phyloP scores from a whole-genome alignment of 1,284 basidiomycete genomes.

The Psilocybe mexicana region DNA sequence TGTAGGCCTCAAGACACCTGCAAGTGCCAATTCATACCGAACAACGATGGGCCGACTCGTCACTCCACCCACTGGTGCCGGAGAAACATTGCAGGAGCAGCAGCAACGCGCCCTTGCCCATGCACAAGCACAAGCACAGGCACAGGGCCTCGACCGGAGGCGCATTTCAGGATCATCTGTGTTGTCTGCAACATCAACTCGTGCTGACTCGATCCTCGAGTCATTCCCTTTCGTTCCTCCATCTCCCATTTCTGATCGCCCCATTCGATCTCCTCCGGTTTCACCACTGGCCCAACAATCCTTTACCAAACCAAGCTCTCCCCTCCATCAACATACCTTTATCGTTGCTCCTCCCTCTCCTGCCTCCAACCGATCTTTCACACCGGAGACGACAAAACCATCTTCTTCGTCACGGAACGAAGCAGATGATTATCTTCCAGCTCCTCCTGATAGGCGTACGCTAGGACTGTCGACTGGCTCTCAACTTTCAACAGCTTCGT shows the following conservation, averaged over 20 bases:
- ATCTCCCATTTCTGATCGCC: constrained; percentile 76
- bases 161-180: constrained; percentile 64
- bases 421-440: constrained; percentile 33
- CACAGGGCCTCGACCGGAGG: constrained; percentile 46
- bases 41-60: constrained; percentile 64
- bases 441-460: constrained; percentile 54
- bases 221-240: constrained; percentile 85
- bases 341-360: constrained; percentile 39
- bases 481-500: constrained; percentile 70
- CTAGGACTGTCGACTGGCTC: constrained; percentile 72
- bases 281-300: constrained; percentile 66
- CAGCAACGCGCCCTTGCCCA: constrained; percentile 59
- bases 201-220: constrained; percentile 79
- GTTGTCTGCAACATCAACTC: constrained; percentile 63
- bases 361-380: constrained; percentile 28
- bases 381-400: constrained; percentile 18
- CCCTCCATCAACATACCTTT: constrained; percentile 36
- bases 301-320: constrained; percentile 38
- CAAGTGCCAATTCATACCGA: constrained; percentile 42
- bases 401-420: constrained; percentile 9
- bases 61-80: constrained; percentile 37
- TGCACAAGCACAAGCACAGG: constrained; percentile 58
- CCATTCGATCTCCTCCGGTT: constrained; percentile 69
- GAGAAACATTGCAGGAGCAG: constrained; percentile 55
- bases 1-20: constrained; percentile 46